Percentiles rank a stretch among this genome's conserved stretches.
Evolutionary conservation across 208 protist species (phyloP).

Genomic region (Leishmania martiniquensis): DNA sequence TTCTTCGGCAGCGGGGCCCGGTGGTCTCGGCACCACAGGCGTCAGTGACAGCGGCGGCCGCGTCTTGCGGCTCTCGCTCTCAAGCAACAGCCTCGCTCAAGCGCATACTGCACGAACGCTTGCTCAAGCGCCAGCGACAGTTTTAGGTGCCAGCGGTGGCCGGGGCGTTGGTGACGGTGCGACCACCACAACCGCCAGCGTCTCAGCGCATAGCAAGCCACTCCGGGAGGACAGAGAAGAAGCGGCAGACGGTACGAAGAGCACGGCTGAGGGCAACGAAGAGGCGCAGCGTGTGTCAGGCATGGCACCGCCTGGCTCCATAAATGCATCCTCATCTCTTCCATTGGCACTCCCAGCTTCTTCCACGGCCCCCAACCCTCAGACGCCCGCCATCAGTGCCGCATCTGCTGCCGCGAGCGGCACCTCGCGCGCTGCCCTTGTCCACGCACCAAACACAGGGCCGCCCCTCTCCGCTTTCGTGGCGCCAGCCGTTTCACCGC

Average conservation of each 20-base stretch:
- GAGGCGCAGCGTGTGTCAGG: not conserved
- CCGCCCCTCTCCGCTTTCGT: not conserved
- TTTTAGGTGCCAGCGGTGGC: not conserved
- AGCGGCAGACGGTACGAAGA: not conserved
- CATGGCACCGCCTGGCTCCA: not conserved
- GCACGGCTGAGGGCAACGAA: not conserved
- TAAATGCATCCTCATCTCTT: not conserved
- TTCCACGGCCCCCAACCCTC: not conserved
- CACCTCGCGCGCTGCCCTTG: not conserved
- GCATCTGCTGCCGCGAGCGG: not conserved
- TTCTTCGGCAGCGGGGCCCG: not conserved
- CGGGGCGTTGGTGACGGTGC: not conserved
- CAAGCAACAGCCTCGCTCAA: not conserved
- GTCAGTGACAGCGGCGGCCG: not conserved
- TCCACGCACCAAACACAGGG: not conserved
- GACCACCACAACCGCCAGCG: not conserved
- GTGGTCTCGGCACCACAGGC: not conserved
- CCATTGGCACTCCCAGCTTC: not conserved
- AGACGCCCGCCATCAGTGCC: not conserved
- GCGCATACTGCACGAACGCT: not conserved
- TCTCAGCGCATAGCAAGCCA: not conserved
- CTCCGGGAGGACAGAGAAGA: not conserved
- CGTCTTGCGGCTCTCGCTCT: not conserved
- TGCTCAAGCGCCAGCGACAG: not conserved
- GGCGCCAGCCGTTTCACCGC: not conserved